Percentiles rank a stretch among this genome's conserved stretches.
phyloP scores from a whole-genome alignment of 2,329 filamentous ascomycete genomes.

The Diaporthe sp. region DNA sequence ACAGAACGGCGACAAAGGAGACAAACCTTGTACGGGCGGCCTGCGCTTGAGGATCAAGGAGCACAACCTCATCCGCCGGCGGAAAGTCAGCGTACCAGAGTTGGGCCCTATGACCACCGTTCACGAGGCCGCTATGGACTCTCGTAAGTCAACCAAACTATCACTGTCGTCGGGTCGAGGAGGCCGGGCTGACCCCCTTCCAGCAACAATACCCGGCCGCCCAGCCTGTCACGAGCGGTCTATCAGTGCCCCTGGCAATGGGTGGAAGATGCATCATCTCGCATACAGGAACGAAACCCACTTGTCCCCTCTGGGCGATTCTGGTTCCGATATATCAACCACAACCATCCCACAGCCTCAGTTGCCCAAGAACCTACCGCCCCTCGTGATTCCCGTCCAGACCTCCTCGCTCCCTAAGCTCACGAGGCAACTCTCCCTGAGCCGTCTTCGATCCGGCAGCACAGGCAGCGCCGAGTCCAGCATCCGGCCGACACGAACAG shows the following conservation, averaged over 20 bases:
- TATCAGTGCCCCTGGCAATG: conserved; percentile 70
- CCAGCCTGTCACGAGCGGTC: conserved; percentile 76
- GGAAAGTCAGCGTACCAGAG: conserved; percentile 75
- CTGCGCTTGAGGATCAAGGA: conserved; percentile 70
- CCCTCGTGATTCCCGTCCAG: conserved; percentile 68
- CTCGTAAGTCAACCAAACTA: conserved; percentile 66
- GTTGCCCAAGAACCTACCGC: conserved; percentile 68
- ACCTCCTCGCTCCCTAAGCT: conserved; percentile 50
- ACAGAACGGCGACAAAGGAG: conserved; percentile 55
- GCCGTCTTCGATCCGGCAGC: conserved; percentile 61
- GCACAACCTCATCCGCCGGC: conserved; percentile 67
- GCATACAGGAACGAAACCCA: conserved; percentile 41
- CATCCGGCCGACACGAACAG: conserved; percentile 57
- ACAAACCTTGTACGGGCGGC: conserved; percentile 54
- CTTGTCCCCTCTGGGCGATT: conserved; percentile 17
- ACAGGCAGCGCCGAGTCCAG: conserved; percentile 55
- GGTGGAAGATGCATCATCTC: conserved; percentile 61
- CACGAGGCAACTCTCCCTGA: conserved; percentile 57
- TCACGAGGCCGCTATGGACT: conserved; percentile 77
- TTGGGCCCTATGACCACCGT: conserved; percentile 78
- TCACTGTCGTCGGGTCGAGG: conserved; percentile 25
- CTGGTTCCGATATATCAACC: conserved; percentile 38
- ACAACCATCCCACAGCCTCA: conserved; percentile 54
- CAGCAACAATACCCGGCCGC: conserved; percentile 77
- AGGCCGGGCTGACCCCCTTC: conserved; percentile 43